These are phyloP conservation scores for Ustilago loliicola DNA, from an alignment of 1,284 basidiomycete species.

Conservation along the genomic window DNA sequence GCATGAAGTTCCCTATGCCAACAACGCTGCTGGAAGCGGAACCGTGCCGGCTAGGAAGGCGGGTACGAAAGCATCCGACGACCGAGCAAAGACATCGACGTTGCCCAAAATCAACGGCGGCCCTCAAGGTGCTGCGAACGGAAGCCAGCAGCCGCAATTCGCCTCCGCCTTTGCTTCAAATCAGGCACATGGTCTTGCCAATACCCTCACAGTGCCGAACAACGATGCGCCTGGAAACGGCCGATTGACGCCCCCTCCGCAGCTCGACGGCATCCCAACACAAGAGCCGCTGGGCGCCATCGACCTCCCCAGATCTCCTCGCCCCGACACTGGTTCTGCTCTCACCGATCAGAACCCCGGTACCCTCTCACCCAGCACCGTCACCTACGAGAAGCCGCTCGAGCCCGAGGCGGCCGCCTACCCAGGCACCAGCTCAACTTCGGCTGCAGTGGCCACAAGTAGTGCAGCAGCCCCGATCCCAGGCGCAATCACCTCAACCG, in stretches of 20 bases:
- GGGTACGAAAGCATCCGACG: slow-evolving; percentile 14
- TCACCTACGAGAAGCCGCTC: slow-evolving; percentile 20
- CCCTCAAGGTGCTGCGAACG: slow-evolving; percentile 10
- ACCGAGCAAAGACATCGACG: slow-evolving; percentile 20
- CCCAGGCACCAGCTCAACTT: background rate
- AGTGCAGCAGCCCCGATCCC: slow-evolving; percentile 27
- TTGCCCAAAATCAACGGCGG: slow-evolving; percentile 19
- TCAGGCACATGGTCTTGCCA: slow-evolving; percentile 46
- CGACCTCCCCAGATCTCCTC: slow-evolving; percentile 42
- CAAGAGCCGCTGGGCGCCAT: slow-evolving; percentile 55
- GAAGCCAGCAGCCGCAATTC: slow-evolving; percentile 26
- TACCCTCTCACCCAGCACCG: slow-evolving; percentile 14
- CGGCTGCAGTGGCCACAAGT: background rate
- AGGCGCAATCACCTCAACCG: slow-evolving; percentile 12
- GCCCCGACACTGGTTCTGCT: slow-evolving; percentile 13
- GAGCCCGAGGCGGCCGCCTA: background rate
- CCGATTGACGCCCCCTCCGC: slow-evolving; percentile 47
- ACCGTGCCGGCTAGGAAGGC: slow-evolving; percentile 21
- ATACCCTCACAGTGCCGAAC: slow-evolving; percentile 43
- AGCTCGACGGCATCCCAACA: slow-evolving; percentile 47
- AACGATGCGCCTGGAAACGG: slow-evolving; percentile 15
- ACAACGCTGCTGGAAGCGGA: slow-evolving; percentile 8
- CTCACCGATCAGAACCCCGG: slow-evolving; percentile 1
- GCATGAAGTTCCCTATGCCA: slow-evolving; percentile 1
- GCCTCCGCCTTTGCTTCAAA: slow-evolving; percentile 29